Evolutionary conservation across 2,329 filamentous ascomycete genomes (phyloP).

Genomic region (Microthyrium microscopicum): DNA sequence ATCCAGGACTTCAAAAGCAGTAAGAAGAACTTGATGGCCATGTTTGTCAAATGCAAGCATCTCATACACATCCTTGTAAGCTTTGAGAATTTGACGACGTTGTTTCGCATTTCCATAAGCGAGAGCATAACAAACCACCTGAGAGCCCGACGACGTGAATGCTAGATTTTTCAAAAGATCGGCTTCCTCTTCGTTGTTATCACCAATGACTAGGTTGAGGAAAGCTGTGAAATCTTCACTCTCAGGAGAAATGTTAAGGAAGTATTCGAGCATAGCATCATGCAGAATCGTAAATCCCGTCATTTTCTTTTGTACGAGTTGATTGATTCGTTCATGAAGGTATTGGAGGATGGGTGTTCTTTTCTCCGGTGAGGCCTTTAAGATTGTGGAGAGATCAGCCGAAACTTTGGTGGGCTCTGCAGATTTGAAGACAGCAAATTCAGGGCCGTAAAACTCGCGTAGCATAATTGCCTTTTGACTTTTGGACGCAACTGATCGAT

Average conservation of each 20-base stretch:
- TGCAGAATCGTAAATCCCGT: conserved; percentile 96
- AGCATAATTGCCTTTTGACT: conserved; percentile 74
- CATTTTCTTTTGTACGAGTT: conserved; percentile 87
- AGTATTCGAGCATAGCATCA: conserved; percentile 96
- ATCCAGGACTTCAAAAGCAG: conserved; percentile 81
- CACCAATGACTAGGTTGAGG: conserved; percentile 75
- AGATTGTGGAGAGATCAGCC: conserved; percentile 44
- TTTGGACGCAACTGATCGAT: conserved; percentile 70
- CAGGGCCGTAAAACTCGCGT: conserved; percentile 90
- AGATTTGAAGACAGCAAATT: conserved; percentile 64
- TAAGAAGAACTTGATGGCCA: conserved; percentile 66
- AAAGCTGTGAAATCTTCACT: conserved; percentile 76
- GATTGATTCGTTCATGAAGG: conserved; percentile 74
- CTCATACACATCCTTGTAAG: conserved; percentile 79
- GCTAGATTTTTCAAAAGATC: conserved; percentile 90
- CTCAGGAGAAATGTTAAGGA: conserved; percentile 58
- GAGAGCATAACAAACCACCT: conserved; percentile 64
- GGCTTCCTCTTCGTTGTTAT: conserved; percentile 55
- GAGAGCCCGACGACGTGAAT: conserved; percentile 78
- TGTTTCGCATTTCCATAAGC: conserved; percentile 84
- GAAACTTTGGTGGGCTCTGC: conserved; percentile 44
- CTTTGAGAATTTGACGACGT: conserved; percentile 71
- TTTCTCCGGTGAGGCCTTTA: conserved; percentile 69
- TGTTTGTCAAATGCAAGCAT: conserved; percentile 66
- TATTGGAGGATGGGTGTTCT: conserved; percentile 72